These are phyloP conservation scores for Medakamo hakoo DNA, from an alignment of 139 green algal genomes.

Conservation along the genomic window DNA sequence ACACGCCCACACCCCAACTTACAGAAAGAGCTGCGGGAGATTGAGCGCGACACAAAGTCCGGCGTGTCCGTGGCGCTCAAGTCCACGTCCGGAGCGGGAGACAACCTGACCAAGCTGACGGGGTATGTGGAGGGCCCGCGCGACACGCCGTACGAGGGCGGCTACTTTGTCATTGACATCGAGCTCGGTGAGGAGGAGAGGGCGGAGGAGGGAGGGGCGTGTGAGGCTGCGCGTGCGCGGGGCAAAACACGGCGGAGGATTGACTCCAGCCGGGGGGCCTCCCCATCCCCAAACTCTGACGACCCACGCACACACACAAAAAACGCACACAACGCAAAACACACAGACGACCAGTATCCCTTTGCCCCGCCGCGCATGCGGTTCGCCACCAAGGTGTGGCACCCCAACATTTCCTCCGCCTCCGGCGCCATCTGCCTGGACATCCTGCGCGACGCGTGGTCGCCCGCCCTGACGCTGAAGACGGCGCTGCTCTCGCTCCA, in stretches of 20 bases:
- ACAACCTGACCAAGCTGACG: slow-evolving; percentile 44
- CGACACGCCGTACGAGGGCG: slow-evolving; percentile 75
- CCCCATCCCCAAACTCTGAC: too few species aligned
- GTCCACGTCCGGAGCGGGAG: too few species aligned
- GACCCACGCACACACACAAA: too few species aligned
- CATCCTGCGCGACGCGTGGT: slow-evolving; percentile 97
- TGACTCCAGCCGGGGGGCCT: too few species aligned
- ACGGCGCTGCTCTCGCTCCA: slow-evolving; percentile 91
- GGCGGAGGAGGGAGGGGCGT: too few species aligned
- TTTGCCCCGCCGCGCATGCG: slow-evolving; percentile 97
- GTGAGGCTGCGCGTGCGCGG: too few species aligned
- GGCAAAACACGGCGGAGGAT: too few species aligned
- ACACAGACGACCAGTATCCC: slow-evolving; percentile 70
- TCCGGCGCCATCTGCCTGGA: slow-evolving; percentile 93
- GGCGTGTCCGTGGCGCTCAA: slow-evolving; percentile 66
- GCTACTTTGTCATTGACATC: slow-evolving; percentile 70
- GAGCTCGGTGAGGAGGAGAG: slow-evolving; percentile 28
- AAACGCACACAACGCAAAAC: too few species aligned
- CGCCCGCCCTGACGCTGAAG: slow-evolving; percentile 85
- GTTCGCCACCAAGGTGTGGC: slow-evolving; percentile 94
- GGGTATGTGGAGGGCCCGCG: slow-evolving; percentile 60
- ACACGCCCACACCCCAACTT: background rate
- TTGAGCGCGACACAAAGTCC: slow-evolving; percentile 58
- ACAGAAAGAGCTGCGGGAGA: slow-evolving; percentile 80
- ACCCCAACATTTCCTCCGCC: slow-evolving; percentile 90